phyloP scores from a whole-genome alignment of 371 early-diverging fungal species.

The Mortierella sp. region DNA sequence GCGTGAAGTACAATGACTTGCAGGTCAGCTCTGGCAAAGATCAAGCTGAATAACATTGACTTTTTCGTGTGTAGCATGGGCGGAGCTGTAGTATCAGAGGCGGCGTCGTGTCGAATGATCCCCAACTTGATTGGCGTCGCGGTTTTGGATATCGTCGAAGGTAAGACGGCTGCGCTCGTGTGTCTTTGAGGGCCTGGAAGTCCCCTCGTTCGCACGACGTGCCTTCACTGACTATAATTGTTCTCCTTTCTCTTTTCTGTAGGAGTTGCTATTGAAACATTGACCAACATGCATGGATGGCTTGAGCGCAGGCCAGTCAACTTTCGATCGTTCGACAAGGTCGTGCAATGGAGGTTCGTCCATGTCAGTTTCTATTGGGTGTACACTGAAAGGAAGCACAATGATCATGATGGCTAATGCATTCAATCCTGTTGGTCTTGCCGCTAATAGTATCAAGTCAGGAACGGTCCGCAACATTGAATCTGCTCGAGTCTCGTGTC shows the following conservation, averaged over 20 bases:
- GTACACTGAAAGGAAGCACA: not conserved
- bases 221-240: not conserved
- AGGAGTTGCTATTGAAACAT: constrained; percentile 58
- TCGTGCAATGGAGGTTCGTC: constrained; percentile 45
- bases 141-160: constrained; percentile 94
- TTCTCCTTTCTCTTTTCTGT: not conserved
- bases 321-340: constrained; percentile 49
- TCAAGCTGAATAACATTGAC: not conserved
- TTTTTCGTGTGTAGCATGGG: constrained; percentile 79
- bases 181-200: not conserved
- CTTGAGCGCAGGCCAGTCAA: constrained; percentile 40
- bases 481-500: constrained; percentile 85
- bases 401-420: not conserved
- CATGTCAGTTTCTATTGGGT: not conserved
- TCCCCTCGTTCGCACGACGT: too few species aligned
- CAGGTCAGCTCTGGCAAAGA: not conserved
- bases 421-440: not conserved
- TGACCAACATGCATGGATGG: constrained; percentile 53
- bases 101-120: constrained; percentile 67
- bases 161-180: constrained; percentile 43
- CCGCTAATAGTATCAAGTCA: constrained; percentile 64
- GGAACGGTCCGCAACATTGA: constrained; percentile 73
- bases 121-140: constrained; percentile 78
- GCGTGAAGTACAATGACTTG: not conserved
- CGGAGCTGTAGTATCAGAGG: constrained; percentile 88